A percentile compares a stretch with the other conserved stretches of the same genome.
Evolutionary conservation across 352 stramenopile species (phyloP).

Genomic region (Blastocystis sp.): DNA sequence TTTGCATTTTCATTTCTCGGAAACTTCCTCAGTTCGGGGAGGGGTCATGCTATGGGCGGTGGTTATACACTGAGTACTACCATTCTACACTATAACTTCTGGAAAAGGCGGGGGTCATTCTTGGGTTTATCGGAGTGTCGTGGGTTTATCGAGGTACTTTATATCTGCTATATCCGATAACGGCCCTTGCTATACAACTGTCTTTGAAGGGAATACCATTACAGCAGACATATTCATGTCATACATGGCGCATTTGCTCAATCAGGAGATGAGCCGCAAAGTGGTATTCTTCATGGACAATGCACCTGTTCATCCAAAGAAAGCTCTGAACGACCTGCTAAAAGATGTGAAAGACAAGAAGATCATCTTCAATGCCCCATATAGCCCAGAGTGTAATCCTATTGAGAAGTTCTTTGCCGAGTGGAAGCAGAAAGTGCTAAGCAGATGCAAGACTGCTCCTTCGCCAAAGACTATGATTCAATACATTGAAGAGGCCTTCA

Average conservation of each 20-base stretch:
- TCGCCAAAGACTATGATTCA: too few relatives aligned
- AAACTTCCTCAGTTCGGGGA: too few relatives aligned
- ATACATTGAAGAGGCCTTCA: too few relatives aligned
- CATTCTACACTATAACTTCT: too few relatives aligned
- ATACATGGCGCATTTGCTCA: neutral
- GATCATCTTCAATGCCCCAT: constrained; percentile 4
- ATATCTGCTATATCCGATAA: neutral
- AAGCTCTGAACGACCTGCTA: neutral
- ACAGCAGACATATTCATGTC: neutral
- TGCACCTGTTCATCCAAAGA: neutral
- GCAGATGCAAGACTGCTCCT: too few relatives aligned
- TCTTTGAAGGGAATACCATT: neutral
- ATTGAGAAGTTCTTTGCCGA: neutral
- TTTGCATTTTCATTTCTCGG: too few relatives aligned
- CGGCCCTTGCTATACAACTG: neutral
- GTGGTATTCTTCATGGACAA: constrained; percentile 30
- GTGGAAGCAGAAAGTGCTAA: constrained; percentile 11
- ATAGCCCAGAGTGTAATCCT: constrained; percentile 7
- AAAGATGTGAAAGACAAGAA: neutral
- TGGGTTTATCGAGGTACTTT: too few relatives aligned
- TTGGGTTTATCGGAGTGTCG: too few relatives aligned
- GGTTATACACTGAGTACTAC: too few relatives aligned
- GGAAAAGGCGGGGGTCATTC: too few relatives aligned
- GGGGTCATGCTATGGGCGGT: too few relatives aligned
- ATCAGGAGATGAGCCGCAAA: neutral